These are phyloP conservation scores for Globisporangium recalcitrans DNA, from an alignment of 352 stramenopile species.

Conservation along the genomic window DNA sequence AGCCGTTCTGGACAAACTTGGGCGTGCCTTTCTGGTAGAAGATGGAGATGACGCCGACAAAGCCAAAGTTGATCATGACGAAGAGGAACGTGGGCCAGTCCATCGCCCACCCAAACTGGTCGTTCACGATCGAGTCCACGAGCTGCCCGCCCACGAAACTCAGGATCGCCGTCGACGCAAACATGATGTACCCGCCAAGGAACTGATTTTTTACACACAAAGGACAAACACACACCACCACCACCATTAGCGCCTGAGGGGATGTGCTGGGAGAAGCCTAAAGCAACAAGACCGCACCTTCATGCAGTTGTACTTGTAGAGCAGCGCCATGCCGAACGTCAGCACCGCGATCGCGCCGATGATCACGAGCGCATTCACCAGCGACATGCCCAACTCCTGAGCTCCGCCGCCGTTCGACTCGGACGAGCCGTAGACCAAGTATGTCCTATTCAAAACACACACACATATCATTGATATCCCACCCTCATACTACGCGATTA, in stretches of 20 bases:
- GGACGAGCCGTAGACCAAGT: slow-evolving; percentile 74
- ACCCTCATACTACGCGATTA: not conserved
- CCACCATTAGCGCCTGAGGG: not conserved
- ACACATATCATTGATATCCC: not conserved
- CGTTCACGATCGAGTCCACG: slow-evolving; percentile 73
- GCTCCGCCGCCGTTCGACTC: slow-evolving; percentile 29
- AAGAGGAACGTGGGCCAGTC: slow-evolving; percentile 81
- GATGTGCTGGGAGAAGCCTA: not conserved
- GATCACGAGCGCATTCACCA: slow-evolving; percentile 88
- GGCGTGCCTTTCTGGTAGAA: slow-evolving; percentile 87
- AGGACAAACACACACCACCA: too few relatives aligned
- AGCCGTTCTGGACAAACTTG: slow-evolving; percentile 90
- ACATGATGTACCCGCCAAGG: slow-evolving; percentile 85
- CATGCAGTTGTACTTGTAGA: slow-evolving; percentile 90
- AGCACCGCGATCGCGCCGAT: slow-evolving; percentile 78
- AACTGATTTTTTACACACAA: slow-evolving; percentile 27
- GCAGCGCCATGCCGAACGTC: slow-evolving; percentile 86
- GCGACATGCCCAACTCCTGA: slow-evolving; percentile 50
- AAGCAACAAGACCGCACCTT: slow-evolving; percentile 31
- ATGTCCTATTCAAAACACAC: slow-evolving; percentile 34
- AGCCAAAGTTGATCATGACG: slow-evolving; percentile 89
- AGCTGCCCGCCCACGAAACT: slow-evolving; percentile 85
- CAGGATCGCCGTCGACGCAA: slow-evolving; percentile 80
- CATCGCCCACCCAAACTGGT: slow-evolving; percentile 65
- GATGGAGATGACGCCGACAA: slow-evolving; percentile 86